These are phyloP conservation scores for Ceriops decandra DNA, from an alignment of 345 rosid species.

Conservation along the genomic window DNA sequence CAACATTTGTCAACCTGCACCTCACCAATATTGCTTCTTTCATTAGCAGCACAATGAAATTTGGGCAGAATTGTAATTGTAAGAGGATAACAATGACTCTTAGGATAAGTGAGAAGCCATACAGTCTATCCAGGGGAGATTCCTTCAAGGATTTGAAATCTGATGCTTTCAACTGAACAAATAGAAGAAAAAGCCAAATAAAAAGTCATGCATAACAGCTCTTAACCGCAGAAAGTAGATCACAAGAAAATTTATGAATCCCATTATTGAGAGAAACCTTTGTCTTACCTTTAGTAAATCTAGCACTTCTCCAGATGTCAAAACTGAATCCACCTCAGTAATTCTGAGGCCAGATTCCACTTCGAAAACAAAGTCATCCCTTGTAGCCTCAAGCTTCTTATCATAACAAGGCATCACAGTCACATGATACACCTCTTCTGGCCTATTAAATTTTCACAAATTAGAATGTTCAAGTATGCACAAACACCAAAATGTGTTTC, in stretches of 20 bases:
- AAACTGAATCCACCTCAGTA: conserved; percentile 89
- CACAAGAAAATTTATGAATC: too few relatives aligned
- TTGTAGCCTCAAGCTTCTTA: conserved; percentile 91
- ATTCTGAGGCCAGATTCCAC: conserved; percentile 39
- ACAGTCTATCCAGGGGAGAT: conserved; percentile 71
- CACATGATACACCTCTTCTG: conserved; percentile 79
- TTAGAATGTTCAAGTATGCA: not conserved
- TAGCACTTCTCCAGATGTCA: conserved; percentile 84
- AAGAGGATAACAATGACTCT: conserved; percentile 13
- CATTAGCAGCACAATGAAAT: not conserved
- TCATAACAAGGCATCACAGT: conserved; percentile 98
- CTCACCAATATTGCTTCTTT: conserved; percentile 2
- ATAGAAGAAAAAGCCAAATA: not conserved
- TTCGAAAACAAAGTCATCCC: conserved; percentile 76
- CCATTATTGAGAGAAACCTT: conserved; percentile 1
- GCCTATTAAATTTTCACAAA: conserved; percentile 43
- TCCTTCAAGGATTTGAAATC: conserved; percentile 68
- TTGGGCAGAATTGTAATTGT: not conserved
- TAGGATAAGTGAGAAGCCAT: conserved; percentile 16
- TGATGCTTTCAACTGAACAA: conserved; percentile 65
- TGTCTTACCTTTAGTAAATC: conserved; percentile 74
- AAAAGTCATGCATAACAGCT: too few relatives aligned
- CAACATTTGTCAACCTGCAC: conserved; percentile 69
- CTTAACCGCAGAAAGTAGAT: too few relatives aligned
- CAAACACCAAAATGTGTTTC: not conserved